Percentiles rank a stretch among this genome's conserved stretches.
Conservation (phyloP, 2,329 filamentous ascomycete genomes). For the Geoglossum cookeanum region DNA sequence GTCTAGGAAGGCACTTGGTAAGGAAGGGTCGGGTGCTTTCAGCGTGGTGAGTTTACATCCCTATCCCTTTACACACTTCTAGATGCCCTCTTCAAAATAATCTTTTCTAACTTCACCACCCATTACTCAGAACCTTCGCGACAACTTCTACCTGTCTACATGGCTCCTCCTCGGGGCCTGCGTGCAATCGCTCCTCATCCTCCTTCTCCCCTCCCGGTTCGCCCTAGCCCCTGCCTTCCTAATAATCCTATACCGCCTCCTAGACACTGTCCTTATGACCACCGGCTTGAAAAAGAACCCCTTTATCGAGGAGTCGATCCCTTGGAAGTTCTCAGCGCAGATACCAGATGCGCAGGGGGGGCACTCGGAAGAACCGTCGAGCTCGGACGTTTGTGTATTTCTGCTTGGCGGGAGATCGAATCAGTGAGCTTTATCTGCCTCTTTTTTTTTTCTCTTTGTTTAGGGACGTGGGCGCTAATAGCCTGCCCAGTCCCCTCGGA, state of each 20-base stretch:
- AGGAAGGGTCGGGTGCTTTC: no score
- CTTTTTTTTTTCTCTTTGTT: not conserved
- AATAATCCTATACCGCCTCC: constrained; percentile 18
- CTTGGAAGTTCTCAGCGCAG: constrained; percentile 20
- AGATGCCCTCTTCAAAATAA: no score
- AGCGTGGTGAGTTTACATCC: no score
- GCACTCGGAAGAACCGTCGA: constrained; percentile 15
- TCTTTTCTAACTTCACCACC: no score
- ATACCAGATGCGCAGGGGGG: constrained; percentile 19
- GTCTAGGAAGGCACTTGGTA: no score
- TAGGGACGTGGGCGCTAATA: not conserved
- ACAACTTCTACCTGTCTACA: constrained; percentile 21
- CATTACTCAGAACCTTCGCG: constrained; percentile 8
- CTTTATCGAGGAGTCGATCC: constrained; percentile 19
- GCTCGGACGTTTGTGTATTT: constrained; percentile 19
- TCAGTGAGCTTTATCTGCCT: constrained; percentile 11
- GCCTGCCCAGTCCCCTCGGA: constrained; percentile 19
- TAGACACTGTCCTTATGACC: constrained; percentile 19
- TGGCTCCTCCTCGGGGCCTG: constrained; percentile 24
- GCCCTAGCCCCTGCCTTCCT: constrained; percentile 18
- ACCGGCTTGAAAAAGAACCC: constrained; percentile 19
- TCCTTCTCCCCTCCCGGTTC: constrained; percentile 17
- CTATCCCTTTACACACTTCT: no score
- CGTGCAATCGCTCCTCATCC: constrained; percentile 20
- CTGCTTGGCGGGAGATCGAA: constrained; percentile 20